Percentiles rank a stretch among this genome's conserved stretches.
Evolutionary conservation across 106 monocot genomes (phyloP).

Genomic region (Phalaenopsis aphrodite): DNA sequence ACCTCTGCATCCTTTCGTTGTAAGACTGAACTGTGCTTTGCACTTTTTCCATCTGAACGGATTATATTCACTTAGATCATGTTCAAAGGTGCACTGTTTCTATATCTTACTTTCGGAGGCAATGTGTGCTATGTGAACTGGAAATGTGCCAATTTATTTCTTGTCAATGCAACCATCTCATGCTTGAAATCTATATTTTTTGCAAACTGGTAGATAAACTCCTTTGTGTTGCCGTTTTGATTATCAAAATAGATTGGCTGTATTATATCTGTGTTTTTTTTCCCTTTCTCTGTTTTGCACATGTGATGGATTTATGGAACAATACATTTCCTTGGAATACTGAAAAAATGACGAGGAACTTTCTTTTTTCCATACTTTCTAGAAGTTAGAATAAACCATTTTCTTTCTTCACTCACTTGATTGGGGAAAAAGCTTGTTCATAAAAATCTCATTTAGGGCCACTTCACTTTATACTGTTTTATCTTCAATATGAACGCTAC

Average conservation of each 20-base stretch:
- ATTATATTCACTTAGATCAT: background rate
- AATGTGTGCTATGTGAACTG: background rate
- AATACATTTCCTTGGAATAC: background rate
- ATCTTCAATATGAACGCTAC: background rate
- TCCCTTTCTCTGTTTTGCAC: background rate
- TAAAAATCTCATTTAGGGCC: background rate
- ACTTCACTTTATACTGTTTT: background rate
- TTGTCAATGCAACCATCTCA: background rate
- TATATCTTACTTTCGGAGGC: background rate
- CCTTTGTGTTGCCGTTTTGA: background rate
- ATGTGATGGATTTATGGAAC: background rate
- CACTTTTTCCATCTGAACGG: conserved; percentile 1
- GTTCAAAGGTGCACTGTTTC: background rate
- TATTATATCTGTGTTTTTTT: background rate
- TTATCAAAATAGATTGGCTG: background rate
- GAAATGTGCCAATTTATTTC: background rate
- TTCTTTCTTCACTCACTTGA: background rate
- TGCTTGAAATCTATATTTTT: background rate
- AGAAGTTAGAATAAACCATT: background rate
- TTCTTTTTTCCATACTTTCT: background rate
- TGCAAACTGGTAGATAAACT: background rate
- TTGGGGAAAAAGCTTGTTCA: background rate
- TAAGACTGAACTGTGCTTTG: background rate
- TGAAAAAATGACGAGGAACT: background rate
- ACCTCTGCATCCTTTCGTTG: conserved; percentile 4